Percentiles rank a stretch among this genome's conserved stretches.
These are phyloP conservation scores for Infundibulicybe gibba DNA, from an alignment of 768 basidiomycete genomes.

Conservation along the genomic window DNA sequence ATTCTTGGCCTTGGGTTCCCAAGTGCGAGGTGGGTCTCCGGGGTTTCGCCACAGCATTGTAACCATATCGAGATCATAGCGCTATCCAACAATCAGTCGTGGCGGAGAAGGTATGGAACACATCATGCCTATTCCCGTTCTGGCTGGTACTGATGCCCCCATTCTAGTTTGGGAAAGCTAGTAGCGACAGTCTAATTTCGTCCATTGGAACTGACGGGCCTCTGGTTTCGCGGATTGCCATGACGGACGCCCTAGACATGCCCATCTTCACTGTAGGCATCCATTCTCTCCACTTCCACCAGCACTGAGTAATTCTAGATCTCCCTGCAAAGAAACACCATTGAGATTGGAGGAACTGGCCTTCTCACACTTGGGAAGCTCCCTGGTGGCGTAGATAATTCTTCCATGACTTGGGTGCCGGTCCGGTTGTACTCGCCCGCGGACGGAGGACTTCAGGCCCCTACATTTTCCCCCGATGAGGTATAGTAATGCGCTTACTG, in stretches of 20 bases:
- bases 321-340: constrained; percentile 55
- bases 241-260: constrained; percentile 33
- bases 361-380: constrained; percentile 59
- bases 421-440: constrained; percentile 49
- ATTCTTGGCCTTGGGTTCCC: constrained; percentile 73
- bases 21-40: constrained; percentile 45
- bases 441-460: constrained; percentile 55
- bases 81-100: constrained; percentile 32
- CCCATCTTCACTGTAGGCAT: constrained; percentile 46
- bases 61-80: constrained; percentile 18
- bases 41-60: background rate
- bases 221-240: constrained; percentile 43
- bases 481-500: constrained; percentile 25
- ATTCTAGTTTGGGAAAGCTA: constrained; percentile 14
- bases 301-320: constrained; percentile 16
- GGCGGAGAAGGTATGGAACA: constrained; percentile 12
- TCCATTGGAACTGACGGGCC: constrained; percentile 38
- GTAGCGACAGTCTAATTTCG: constrained; percentile 31
- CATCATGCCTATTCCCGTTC: constrained; percentile 1
- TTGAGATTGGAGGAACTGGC: constrained; percentile 56
- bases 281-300: too few species aligned
- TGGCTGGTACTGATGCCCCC: background rate
- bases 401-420: constrained; percentile 65
- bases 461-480: constrained; percentile 56
- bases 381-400: constrained; percentile 49